These are phyloP conservation scores for Scleroderma bovista DNA, from an alignment of 768 basidiomycete species.

Conservation along the genomic window DNA sequence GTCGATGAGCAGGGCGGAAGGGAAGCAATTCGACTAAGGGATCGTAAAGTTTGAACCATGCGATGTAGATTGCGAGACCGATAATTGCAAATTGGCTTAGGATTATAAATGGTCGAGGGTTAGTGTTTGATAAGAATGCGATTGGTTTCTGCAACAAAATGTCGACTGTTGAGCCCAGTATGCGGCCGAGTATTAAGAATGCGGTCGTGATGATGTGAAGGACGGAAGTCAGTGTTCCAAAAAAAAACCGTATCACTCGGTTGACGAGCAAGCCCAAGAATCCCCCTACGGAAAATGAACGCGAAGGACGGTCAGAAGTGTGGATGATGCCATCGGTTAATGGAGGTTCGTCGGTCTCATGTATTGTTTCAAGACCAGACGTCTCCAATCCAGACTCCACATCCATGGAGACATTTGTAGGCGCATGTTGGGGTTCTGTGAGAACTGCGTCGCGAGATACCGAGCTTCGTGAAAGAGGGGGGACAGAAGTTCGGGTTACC, in stretches of 20 bases:
- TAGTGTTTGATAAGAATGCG: slow-evolving; percentile 32
- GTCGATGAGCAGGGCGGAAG: slow-evolving; percentile 23
- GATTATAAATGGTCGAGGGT: slow-evolving; percentile 25
- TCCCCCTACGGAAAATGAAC: slow-evolving; percentile 42
- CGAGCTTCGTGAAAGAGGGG: slow-evolving; percentile 33
- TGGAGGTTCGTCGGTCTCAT: slow-evolving; percentile 55
- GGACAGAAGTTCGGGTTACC: slow-evolving; percentile 30
- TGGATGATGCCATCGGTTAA: slow-evolving; percentile 22
- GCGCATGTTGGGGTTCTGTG: slow-evolving; percentile 25
- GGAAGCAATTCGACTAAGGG: slow-evolving; percentile 30
- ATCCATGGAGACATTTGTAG: slow-evolving; percentile 26
- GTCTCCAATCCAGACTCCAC: slow-evolving; percentile 52
- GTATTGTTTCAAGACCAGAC: slow-evolving; percentile 54
- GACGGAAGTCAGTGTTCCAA: slow-evolving; percentile 18
- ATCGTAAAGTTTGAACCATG: slow-evolving; percentile 41
- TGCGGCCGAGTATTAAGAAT: slow-evolving; percentile 41
- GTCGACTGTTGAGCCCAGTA: slow-evolving; percentile 46
- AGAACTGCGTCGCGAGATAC: slow-evolving; percentile 38
- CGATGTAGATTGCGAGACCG: slow-evolving; percentile 38
- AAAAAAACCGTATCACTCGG: slow-evolving; percentile 24
- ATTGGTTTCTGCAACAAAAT: slow-evolving; percentile 45
- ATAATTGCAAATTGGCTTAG: slow-evolving; percentile 40
- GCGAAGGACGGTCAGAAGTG: slow-evolving; percentile 13
- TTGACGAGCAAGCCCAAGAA: slow-evolving; percentile 41
- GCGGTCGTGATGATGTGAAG: slow-evolving; percentile 27